Evolutionary conservation across 805 yeast genomes (phyloP).

Genomic region (Yarrowia sp.): DNA sequence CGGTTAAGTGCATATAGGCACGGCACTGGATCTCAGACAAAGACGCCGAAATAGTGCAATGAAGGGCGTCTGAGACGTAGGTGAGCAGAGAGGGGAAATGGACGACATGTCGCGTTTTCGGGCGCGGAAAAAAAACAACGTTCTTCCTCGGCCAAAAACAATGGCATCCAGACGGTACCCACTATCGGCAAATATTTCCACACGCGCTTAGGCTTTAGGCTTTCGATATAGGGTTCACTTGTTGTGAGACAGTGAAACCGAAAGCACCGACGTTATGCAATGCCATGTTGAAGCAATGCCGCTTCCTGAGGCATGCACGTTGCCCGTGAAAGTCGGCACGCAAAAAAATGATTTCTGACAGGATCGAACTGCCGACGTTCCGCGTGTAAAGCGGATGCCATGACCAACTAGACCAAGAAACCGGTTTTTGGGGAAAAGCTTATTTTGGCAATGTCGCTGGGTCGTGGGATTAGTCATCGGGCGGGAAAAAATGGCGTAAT

Average conservation of each 20-base stretch:
- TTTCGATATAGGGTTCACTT: too few species aligned
- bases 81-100: background rate
- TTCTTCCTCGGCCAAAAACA: background rate
- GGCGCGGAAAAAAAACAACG: background rate
- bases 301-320: too few species aligned
- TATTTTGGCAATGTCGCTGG: background rate
- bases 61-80: background rate
- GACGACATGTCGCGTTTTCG: too few species aligned
- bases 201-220: background rate
- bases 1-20: constrained; percentile 2
- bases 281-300: background rate
- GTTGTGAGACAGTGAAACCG: background rate
- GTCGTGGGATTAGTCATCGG: background rate
- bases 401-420: background rate
- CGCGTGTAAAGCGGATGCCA: background rate
- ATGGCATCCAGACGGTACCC: too few species aligned
- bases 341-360: background rate
- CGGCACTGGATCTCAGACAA: background rate
- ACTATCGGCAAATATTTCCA: background rate
- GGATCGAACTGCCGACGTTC: background rate
- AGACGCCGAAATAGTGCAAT: background rate
- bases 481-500: too few species aligned
- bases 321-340: background rate
- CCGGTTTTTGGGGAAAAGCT: background rate
- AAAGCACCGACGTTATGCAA: background rate